These are phyloP conservation scores for Sphagnum contortum DNA, from an alignment of 225 moss, liverwort and hornwort species.

Conservation along the genomic window DNA sequence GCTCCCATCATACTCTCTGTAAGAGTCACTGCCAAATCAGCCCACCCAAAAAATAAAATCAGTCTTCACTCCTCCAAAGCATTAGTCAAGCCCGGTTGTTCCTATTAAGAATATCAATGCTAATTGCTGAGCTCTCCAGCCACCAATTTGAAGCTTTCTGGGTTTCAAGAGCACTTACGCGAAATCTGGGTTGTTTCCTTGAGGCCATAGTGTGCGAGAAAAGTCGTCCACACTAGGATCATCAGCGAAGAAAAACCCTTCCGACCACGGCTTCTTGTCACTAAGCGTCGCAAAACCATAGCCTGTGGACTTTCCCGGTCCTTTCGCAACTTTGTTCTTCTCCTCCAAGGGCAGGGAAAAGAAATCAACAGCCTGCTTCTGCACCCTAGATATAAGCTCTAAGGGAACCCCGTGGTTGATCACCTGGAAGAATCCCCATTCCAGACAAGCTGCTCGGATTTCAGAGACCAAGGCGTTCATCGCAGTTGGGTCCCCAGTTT, in stretches of 20 bases:
- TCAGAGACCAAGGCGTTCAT: constrained; percentile 13
- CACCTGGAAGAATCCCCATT: constrained; percentile 51
- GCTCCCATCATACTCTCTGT: constrained; percentile 28
- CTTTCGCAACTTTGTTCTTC: constrained; percentile 25
- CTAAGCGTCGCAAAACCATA: constrained; percentile 34
- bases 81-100: too few relatives aligned
- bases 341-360: constrained; percentile 37
- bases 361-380: constrained; percentile 23
- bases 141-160: too few relatives aligned
- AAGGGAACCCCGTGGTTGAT: constrained; percentile 31
- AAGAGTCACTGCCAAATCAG: constrained; percentile 8
- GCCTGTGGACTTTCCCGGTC: constrained; percentile 12
- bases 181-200: constrained; percentile 30
- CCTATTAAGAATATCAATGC: too few relatives aligned
- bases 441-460: constrained; percentile 25
- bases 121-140: too few relatives aligned
- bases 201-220: constrained; percentile 23
- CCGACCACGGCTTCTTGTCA: constrained; percentile 36
- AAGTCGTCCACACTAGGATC: constrained; percentile 12
- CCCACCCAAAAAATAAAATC: too few relatives aligned
- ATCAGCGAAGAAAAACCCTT: constrained; percentile 29
- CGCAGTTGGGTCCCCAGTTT: constrained; percentile 13
- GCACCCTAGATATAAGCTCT: constrained; percentile 26
- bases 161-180: constrained; percentile 9
- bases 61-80: too few relatives aligned